Evolutionary conservation across 257 asterid species (phyloP), one percentile per base, ranked within the genome.

Genomic region (Nicotiana knightiana): DNA sequence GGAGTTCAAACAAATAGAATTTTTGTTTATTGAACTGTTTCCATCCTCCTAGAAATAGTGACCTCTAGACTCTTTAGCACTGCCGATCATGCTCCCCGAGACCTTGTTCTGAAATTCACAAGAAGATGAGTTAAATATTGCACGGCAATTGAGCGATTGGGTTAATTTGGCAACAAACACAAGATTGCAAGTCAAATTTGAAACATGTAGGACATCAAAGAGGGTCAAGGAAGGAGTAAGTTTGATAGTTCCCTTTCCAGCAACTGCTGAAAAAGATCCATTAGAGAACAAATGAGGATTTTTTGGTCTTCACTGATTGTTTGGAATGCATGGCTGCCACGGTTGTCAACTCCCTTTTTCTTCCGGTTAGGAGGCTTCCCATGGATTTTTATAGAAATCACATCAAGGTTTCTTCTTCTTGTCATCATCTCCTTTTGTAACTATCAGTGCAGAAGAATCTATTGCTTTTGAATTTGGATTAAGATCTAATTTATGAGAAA

Each of bases 51-150:
- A 17, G 48, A 63, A 65, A 32, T 80, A 80, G 67, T 48, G 83
- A n/a, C 78, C 77, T 16, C 3, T 78, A 37, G 9, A 4, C 63
- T 37, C 24, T 32, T 13, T 80, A 21, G 67, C 81, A 57, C 8
- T 48, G 9, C 39, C 83, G 67, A 53, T 81, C 79, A 7, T 67
- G 58, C 13, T 81, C 67, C 83, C 39, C 24, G 57, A 26, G 79
- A 39, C 24, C 67, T 9, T 43, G 21, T 80, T 24, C 9, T 62
- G 64, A 63, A 80, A 62, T 35, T 18, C 48, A 80, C 76, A 63
- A 5, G 35, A 43, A 15, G 24, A 8, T 46, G 24, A 17, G 24
- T 57, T 11, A 57, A 57, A 57, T 57, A 17, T 57, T 16, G 24
- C 24, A 57, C 62, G 10, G 17, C 3, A 57, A 57, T 18, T 57